These are phyloP conservation scores for Trypanosoma theileri DNA, from an alignment of 208 protist genomes.

Conservation along the genomic window DNA sequence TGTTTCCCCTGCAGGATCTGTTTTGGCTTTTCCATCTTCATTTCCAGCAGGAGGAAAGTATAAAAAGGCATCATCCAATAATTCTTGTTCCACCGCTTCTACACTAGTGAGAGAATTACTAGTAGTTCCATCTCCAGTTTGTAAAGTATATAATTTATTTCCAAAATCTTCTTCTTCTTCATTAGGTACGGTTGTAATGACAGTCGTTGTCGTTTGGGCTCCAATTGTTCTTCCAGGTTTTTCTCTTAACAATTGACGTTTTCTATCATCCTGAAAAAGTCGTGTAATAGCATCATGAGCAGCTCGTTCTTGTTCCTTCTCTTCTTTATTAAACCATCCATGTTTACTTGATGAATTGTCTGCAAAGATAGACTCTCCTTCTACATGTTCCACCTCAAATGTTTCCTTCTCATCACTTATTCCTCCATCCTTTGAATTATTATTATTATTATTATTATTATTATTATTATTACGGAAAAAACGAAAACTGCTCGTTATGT, in stretches of 20 bases:
- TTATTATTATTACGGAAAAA: not conserved
- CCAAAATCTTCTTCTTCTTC: constrained; percentile 21
- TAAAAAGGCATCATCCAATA: constrained; percentile 77
- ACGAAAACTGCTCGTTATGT: not conserved
- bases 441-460: no score
- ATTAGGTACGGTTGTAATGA: constrained; percentile 23
- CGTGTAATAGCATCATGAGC: constrained; percentile 26
- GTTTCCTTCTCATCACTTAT: not conserved
- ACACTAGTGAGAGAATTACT: constrained; percentile 16
- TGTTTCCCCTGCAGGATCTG: constrained; percentile 11
- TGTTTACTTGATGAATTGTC: not conserved
- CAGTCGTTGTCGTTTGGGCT: constrained; percentile 19
- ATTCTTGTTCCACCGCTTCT: constrained; percentile 66
- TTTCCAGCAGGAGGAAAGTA: constrained; percentile 50
- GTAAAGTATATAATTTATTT: not conserved
- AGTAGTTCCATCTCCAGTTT: not conserved
- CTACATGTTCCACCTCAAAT: constrained; percentile 9
- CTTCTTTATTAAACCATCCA: constrained; percentile 1
- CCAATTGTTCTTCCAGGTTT: constrained; percentile 17
- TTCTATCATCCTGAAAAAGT: constrained; percentile 31
- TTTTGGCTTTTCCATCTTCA: constrained; percentile 5
- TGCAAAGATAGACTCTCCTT: constrained; percentile 7
- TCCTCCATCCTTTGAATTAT: constrained; percentile 1
- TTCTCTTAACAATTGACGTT: constrained; percentile 20
- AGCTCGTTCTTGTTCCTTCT: constrained; percentile 1